Evolutionary conservation across 2,329 filamentous ascomycete species (phyloP).

Genomic region (Colletotrichum eremochloae): DNA sequence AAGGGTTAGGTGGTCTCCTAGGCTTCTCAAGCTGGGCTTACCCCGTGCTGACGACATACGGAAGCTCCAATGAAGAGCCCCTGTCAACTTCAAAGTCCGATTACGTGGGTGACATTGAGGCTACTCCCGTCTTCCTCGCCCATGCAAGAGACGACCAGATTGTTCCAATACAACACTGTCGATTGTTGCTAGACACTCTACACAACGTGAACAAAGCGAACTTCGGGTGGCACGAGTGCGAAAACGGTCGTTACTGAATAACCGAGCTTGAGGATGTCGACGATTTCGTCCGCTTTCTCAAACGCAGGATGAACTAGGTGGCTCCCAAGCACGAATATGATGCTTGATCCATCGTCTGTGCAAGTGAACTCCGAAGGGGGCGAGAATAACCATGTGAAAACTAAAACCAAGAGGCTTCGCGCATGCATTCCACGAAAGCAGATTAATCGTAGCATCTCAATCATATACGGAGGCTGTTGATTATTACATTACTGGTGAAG

Average conservation of each 20-base stretch:
- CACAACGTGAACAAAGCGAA: neutral
- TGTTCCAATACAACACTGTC: constrained; percentile 47
- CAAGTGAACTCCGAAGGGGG: no score
- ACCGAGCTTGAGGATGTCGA: constrained; percentile 48
- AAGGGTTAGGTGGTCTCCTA: constrained; percentile 46
- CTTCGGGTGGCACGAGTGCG: constrained; percentile 49
- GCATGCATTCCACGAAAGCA: neutral
- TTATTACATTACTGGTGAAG: neutral
- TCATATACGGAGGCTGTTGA: neutral
- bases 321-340: neutral
- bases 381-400: neutral
- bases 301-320: neutral
- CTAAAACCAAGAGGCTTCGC: neutral
- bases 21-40: constrained; percentile 48
- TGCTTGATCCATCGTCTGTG: no score
- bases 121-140: constrained; percentile 47
- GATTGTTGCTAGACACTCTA: constrained; percentile 44
- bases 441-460: neutral
- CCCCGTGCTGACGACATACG: neutral
- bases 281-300: constrained; percentile 44
- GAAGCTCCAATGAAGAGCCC: neutral
- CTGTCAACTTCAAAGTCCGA: neutral
- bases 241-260: constrained; percentile 48
- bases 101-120: neutral
- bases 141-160: constrained; percentile 49